Evolutionary conservation across 371 early-diverging fungal genomes (phyloP).

Genomic region (Batkoa obscura): DNA sequence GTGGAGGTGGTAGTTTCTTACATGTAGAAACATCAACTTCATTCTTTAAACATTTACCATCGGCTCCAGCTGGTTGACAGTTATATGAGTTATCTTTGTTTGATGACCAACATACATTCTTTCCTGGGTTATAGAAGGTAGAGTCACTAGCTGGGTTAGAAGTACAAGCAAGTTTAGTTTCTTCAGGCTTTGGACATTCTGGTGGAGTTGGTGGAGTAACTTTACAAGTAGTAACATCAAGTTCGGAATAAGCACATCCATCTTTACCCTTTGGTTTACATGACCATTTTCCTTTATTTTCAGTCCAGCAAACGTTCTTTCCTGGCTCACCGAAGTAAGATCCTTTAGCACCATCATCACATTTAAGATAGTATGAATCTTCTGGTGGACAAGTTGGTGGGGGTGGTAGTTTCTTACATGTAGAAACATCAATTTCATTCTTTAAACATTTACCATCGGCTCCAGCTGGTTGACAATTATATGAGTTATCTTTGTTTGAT

Average conservation of each 20-base stretch:
- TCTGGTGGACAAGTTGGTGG: background rate
- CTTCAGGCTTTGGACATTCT: background rate
- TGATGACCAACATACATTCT: background rate
- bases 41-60: background rate
- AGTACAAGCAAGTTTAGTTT: background rate
- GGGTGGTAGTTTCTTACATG: background rate
- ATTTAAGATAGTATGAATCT: background rate
- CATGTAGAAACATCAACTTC: background rate
- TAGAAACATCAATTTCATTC: background rate
- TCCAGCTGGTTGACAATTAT: background rate
- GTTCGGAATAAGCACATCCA: background rate
- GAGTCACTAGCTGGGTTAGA: background rate
- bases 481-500: background rate
- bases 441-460: background rate
- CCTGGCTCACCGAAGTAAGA: background rate
- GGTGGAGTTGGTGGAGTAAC: background rate
- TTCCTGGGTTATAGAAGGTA: background rate
- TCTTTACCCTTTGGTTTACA: background rate
- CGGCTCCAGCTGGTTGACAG: background rate
- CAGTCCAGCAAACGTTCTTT: background rate
- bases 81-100: background rate
- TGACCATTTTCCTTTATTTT: background rate
- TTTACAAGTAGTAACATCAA: background rate
- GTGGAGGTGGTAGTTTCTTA: background rate
- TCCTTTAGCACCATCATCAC: background rate